Evolutionary conservation across 2,329 filamentous ascomycete species (phyloP), one percentile per base, ranked within the genome.

Genomic region (Ramularia collo-cygni): DNA sequence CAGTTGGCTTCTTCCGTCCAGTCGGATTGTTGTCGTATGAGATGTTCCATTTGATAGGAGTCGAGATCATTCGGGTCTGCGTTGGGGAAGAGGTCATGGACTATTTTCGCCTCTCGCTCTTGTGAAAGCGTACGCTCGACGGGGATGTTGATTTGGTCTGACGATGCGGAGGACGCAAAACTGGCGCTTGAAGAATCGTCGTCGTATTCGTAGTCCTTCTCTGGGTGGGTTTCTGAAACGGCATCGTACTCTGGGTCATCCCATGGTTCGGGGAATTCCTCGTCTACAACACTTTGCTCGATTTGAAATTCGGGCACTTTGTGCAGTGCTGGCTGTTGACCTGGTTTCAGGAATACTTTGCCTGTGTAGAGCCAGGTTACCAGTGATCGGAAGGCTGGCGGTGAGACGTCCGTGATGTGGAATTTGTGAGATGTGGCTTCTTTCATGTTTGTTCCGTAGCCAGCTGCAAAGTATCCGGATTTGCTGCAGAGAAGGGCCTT

Each of bases 341-440:
- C 37, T 2, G 37, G 31, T 6, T 41, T n/a, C 2, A 43, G 30
- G 14, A 15, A 30, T n/a, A 43, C 27, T 19, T 39, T 35, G 21
- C 31, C 40, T 4, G 35, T 35, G 31, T 36, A 43, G 6, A 43
- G 26, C 36, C 40, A 43, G 9, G 26, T 18, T 8, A 43, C 32
- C 6, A 43, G 16, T 2, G 31, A 13, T 5, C 36, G 15, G 10
- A 38, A 29, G 4, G 35, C 34, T 9, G 10, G 9, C 3, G 35
- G 30, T 13, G 30, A 21, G 2, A 43, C 8, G 16, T 39, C 40
- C 8, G 30, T 28, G 26, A 43, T 31, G 6, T 29, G 15, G 18
- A 43, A 39, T 4, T 14, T 14, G 14, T 39, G 13, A 12, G 28
- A 26, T 14, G n/a, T 30, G n/a, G 35, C 17, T 15, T 39, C 35